Conservation (phyloP, 192 early-diverging fungal genomes). For the Tieghemiomyces parasiticus region DNA sequence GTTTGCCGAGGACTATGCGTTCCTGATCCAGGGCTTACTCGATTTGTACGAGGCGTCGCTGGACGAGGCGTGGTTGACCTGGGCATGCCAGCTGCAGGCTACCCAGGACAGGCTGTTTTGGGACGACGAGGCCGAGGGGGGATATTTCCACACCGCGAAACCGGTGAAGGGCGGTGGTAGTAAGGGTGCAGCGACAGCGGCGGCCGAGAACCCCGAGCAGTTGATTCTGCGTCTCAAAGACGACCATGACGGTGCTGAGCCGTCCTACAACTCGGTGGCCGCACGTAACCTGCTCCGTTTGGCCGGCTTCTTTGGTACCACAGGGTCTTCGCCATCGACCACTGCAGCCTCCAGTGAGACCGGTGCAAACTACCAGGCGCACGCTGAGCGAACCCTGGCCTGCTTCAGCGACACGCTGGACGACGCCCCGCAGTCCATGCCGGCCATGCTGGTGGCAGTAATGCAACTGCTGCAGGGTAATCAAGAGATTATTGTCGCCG, state of each 20-base stretch:
- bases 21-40: conserved; percentile 33
- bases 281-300: conserved; percentile 36
- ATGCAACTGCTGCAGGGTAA: conserved; percentile 19
- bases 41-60: conserved; percentile 37
- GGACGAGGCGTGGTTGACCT: conserved; percentile 35
- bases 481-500: conserved; percentile 24
- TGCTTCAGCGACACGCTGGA: conserved; percentile 16
- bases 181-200: conserved; percentile 31
- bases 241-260: conserved; percentile 46
- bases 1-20: conserved; percentile 45
- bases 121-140: conserved; percentile 29
- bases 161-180: conserved; percentile 21
- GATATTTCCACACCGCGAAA: conserved; percentile 34
- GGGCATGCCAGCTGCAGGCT: conserved; percentile 40
- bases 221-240: conserved; percentile 19
- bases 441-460: conserved; percentile 21
- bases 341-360: neutral
- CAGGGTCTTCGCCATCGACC: too few relatives aligned
- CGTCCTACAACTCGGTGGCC: conserved; percentile 35
- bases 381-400: conserved; percentile 20
- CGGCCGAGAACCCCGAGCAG: conserved; percentile 27
- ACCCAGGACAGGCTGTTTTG: conserved; percentile 39
- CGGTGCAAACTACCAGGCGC: conserved; percentile 10
- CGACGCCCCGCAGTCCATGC: conserved; percentile 24
- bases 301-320: conserved; percentile 22